These are phyloP conservation scores for Cladorrhinum sp. DNA, from an alignment of 2,329 filamentous ascomycete genomes.

Conservation along the genomic window DNA sequence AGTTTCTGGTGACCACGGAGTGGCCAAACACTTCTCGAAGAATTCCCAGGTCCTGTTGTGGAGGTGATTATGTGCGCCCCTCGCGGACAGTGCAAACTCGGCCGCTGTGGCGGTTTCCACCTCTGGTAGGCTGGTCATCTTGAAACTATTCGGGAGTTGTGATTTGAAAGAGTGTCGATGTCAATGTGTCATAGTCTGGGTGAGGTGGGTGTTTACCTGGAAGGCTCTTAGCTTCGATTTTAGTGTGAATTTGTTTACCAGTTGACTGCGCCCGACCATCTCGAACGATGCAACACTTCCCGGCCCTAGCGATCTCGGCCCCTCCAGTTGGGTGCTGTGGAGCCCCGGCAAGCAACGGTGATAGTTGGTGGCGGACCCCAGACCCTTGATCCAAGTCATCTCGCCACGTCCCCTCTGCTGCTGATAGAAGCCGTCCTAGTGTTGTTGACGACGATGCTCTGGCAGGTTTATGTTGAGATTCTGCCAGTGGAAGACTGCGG, in stretches of 20 bases:
- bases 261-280: neutral
- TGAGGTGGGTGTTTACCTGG: neutral
- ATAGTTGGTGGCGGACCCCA: neutral
- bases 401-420: no score
- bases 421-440: no score
- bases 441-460: neutral
- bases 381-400: conserved; percentile 4
- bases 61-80: conserved; percentile 16
- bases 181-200: neutral
- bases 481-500: no score
- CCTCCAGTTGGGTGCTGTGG: neutral
- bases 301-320: neutral
- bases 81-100: neutral
- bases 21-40: conserved; percentile 23
- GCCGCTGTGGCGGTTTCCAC: neutral
- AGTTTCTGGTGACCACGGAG: conserved; percentile 23
- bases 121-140: neutral
- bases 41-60: conserved; percentile 21
- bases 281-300: neutral
- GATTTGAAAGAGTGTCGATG: neutral
- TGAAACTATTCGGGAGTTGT: neutral
- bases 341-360: neutral
- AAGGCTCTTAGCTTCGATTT: neutral
- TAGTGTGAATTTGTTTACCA: neutral
- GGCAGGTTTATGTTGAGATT: no score